Evolutionary conservation across 192 early-diverging fungal species (phyloP).

Genomic region (Entophlyctis helioformis): DNA sequence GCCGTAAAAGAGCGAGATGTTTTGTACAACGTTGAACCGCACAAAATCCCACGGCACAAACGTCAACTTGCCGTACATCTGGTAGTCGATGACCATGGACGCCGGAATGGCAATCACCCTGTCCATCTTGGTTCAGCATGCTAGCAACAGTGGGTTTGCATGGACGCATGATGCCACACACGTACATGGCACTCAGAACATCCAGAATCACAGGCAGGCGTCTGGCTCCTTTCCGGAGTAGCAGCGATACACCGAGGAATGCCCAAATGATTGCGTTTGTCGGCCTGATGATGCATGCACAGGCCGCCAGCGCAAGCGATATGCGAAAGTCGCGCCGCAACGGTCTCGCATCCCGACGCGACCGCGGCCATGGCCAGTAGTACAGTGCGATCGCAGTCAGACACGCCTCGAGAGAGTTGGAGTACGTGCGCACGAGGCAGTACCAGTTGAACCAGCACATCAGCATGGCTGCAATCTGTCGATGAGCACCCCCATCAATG

Average conservation of each 20-base stretch:
- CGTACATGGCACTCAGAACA: slow-evolving; percentile 2
- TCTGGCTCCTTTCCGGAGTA: slow-evolving; percentile 17
- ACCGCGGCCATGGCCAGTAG: slow-evolving; percentile 67
- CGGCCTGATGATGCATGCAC: slow-evolving; percentile 76
- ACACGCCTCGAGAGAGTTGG: slow-evolving; percentile 63
- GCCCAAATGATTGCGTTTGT: slow-evolving; percentile 84
- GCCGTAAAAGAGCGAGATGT: slow-evolving; percentile 83
- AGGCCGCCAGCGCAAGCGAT: slow-evolving; percentile 58
- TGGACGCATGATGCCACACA: too few species aligned
- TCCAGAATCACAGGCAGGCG: slow-evolving; percentile 2
- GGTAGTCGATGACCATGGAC: slow-evolving; percentile 39
- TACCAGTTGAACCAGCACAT: slow-evolving; percentile 53
- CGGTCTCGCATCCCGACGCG: too few species aligned
- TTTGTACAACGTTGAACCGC: slow-evolving; percentile 66
- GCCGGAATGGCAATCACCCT: background rate
- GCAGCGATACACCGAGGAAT: slow-evolving; percentile 51
- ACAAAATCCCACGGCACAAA: slow-evolving; percentile 71
- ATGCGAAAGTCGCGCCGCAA: slow-evolving; percentile 22
- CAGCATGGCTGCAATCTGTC: slow-evolving; percentile 34
- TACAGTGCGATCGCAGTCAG: slow-evolving; percentile 65
- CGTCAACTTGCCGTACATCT: slow-evolving; percentile 60
- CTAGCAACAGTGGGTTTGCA: too few species aligned
- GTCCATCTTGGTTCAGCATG: too few species aligned
- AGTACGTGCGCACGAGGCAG: slow-evolving; percentile 47
- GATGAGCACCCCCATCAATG: too few species aligned